Conservation (phyloP, 768 basidiomycete species). For the Mycena indigotica region DNA sequence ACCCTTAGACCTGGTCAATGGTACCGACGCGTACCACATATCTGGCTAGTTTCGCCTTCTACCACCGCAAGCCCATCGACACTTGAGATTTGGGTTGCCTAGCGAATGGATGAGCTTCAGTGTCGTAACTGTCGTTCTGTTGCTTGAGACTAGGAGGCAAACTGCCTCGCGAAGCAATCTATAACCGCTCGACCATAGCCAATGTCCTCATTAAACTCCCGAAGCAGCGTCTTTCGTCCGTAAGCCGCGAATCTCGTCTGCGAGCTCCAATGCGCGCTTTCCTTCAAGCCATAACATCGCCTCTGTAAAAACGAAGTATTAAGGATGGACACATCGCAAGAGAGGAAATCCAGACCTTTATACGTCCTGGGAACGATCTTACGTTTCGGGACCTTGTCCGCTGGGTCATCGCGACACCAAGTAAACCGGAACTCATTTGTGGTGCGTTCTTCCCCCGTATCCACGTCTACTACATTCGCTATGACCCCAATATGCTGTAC, state of each 20-base stretch:
- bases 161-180: too few relatives aligned
- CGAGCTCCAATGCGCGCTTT: conserved; percentile 68
- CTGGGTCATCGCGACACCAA: conserved; percentile 53
- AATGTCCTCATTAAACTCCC: too few relatives aligned
- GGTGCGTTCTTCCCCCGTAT: conserved; percentile 62
- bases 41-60: too few relatives aligned
- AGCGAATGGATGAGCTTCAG: too few relatives aligned
- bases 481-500: conserved; percentile 73
- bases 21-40: too few relatives aligned
- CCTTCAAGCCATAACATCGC: conserved; percentile 88
- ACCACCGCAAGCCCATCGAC: too few relatives aligned
- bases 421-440: conserved; percentile 82
- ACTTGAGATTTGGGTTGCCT: too few relatives aligned
- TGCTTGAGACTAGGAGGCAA: too few relatives aligned
- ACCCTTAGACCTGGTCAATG: too few relatives aligned
- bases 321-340: conserved; percentile 21
- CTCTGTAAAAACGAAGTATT: too few relatives aligned
- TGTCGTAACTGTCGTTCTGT: too few relatives aligned
- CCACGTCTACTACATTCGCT: conserved; percentile 71
- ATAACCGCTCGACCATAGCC: too few relatives aligned
- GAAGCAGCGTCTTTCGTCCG: conserved; percentile 10
- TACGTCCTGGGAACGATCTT: conserved; percentile 72
- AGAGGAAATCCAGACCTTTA: conserved; percentile 47
- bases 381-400: conserved; percentile 35
- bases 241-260: conserved; percentile 61